Evolutionary conservation across 176 grass and related monocot genomes (phyloP).

Genomic region (Otatea glauca): DNA sequence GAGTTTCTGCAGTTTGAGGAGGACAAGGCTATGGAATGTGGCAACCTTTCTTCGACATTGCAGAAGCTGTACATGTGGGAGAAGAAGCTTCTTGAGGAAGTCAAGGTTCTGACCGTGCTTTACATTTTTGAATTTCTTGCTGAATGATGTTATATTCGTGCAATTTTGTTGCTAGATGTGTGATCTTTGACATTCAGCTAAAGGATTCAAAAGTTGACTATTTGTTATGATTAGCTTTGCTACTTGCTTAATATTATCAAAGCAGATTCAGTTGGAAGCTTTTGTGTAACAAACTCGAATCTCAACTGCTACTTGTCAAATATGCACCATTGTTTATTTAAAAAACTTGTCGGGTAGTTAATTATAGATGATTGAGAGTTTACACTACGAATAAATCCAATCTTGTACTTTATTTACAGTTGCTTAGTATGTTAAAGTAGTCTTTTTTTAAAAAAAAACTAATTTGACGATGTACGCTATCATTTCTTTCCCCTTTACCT

Average conservation of each 20-base stretch:
- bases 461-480: neutral
- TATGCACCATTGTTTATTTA: neutral
- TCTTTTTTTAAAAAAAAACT: neutral
- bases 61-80: constrained; percentile 85
- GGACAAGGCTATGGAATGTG: constrained; percentile 51
- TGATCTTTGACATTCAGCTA: neutral
- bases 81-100: constrained; percentile 86
- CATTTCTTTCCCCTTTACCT: too few relatives aligned
- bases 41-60: constrained; percentile 69
- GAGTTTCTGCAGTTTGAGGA: constrained; percentile 61
- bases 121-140: constrained; percentile 31
- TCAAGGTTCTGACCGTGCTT: constrained; percentile 59
- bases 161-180: neutral
- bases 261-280: neutral
- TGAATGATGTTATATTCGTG: neutral
- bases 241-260: neutral
- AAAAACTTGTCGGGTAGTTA: neutral
- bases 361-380: neutral
- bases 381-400: neutral
- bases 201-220: neutral
- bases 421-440: neutral
- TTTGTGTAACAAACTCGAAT: too few relatives aligned
- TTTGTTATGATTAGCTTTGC: constrained; percentile 13
- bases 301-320: neutral
- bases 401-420: neutral